These are phyloP conservation scores for Triticum urartu DNA, from an alignment of 176 grass and related monocot genomes.

Conservation along the genomic window DNA sequence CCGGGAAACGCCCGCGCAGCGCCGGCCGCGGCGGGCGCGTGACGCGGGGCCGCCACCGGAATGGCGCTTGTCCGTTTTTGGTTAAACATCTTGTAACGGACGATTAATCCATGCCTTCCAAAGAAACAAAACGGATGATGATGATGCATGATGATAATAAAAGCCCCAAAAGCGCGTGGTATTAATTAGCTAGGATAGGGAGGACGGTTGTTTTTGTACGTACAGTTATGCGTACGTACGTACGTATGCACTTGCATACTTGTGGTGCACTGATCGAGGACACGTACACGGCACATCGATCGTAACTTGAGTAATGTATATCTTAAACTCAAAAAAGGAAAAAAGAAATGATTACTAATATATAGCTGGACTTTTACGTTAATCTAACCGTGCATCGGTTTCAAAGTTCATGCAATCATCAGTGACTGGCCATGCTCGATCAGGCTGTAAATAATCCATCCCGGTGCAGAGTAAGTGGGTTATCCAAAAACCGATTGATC, in stretches of 20 bases:
- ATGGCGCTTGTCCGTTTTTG: neutral
- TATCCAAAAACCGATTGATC: neutral
- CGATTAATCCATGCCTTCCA: neutral
- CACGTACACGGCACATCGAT: neutral
- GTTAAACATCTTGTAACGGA: slow-evolving; percentile 14
- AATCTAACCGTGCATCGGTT: slow-evolving; percentile 18
- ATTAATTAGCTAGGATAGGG: neutral
- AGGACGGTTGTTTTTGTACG: neutral
- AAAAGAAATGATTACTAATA: too few relatives aligned
- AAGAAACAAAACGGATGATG: neutral
- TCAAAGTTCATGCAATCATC: slow-evolving; percentile 6
- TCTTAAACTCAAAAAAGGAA: neutral
- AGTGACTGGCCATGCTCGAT: neutral
- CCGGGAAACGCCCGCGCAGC: neutral
- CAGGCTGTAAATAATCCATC: neutral
- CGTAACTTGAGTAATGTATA: neutral
- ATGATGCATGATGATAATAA: neutral
- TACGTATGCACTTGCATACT: neutral
- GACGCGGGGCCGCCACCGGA: neutral
- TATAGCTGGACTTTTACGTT: slow-evolving; percentile 32
- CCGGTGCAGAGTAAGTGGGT: neutral
- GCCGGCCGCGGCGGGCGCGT: neutral
- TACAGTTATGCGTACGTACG: neutral
- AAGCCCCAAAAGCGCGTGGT: slow-evolving; percentile 11
- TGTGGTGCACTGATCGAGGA: neutral